Base-by-base conservation (phyloP, 441 rosid genomes). In the Theobroma grandiflorum region DNA sequence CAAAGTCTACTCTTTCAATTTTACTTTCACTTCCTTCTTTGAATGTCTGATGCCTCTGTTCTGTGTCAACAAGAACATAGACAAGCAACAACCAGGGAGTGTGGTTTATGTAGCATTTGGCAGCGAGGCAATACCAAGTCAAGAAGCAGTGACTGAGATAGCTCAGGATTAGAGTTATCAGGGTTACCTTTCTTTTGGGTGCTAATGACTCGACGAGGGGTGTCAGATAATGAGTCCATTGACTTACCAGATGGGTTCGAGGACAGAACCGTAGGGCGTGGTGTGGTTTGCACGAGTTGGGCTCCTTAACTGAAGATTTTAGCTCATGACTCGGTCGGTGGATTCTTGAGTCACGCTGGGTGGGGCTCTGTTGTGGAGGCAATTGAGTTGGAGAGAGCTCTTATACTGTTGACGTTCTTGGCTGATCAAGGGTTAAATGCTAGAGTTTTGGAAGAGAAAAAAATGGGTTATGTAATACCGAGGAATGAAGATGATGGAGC, bases 141-240 rank as follows among this genome's bases (percentile, higher is more conserved):
- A 11, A 11, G 80, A 83, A 71, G 93, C 91, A 74, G 42, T 90
- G 52, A 77, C 2, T 3, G 86, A 84, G 87, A 73, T 92, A 35
- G 94, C 93, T 53, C 68, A 12, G 96, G 96, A 2, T 55, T 92
- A 78, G 96, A 91, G 80, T 78, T 82, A 26, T 91, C 96, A 3
- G 35, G 62, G 43, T 55, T 82, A 14, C 87, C 83, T 20, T 92
- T 92, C 89, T 73, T 91, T 50, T 92, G 93, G 96, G 93, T 80
- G 15, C 81, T 89, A 26, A 85, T 77, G 80, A 63, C 68, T 65
- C 70, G 70, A 65, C 18, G 9, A 15, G 68, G 68, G 42, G n/a
- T 33, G 6, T 38, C 7, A 0, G 68, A 63, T 62, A 62, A 2
- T 0, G 81, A 85, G 74, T 71, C 80, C 35, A 79, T 87, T 6